phyloP scores from a whole-genome alignment of 2,329 filamentous ascomycete genomes.

The Sphaerulina musiva region DNA sequence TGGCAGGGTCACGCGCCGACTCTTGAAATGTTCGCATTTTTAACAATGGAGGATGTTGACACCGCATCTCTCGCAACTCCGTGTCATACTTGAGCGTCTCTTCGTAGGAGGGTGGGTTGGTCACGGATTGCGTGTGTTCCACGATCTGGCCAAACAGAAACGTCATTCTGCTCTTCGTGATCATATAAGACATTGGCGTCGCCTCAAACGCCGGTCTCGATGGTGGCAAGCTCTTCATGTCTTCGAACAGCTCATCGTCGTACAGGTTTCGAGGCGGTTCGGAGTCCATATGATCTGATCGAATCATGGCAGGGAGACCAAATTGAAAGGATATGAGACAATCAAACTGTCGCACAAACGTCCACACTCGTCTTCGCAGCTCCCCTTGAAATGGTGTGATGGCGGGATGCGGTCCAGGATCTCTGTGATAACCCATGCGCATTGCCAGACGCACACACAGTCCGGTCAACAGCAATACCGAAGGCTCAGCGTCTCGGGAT shows the following conservation, averaged over 20 bases:
- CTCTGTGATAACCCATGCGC: conserved; percentile 73
- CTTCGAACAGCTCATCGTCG: conserved; percentile 70
- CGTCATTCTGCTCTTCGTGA: conserved; percentile 63
- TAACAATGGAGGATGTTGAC: conserved; percentile 72
- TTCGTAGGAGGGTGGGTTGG: conserved; percentile 54
- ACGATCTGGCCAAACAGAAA: conserved; percentile 66
- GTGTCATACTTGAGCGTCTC: conserved; percentile 55
- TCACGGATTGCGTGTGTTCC: conserved; percentile 57
- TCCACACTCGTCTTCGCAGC: conserved; percentile 59
- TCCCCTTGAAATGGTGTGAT: conserved; percentile 70
- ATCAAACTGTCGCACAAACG: conserved; percentile 65
- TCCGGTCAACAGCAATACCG: conserved; percentile 55
- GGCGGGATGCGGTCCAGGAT: conserved; percentile 65
- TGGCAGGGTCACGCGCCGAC: conserved; percentile 61
- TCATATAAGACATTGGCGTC: conserved; percentile 73
- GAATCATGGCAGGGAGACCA: conserved; percentile 58
- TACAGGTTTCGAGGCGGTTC: conserved; percentile 70
- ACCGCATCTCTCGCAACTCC: conserved; percentile 50
- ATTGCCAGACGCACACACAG: conserved; percentile 57
- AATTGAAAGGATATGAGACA: conserved; percentile 70
- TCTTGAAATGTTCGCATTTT: conserved; percentile 69
- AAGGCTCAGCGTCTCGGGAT: conserved; percentile 65
- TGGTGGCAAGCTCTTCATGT: conserved; percentile 60
- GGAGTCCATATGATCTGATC: conserved; percentile 68
- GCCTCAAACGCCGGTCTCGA: conserved; percentile 62